Evolutionary conservation across 805 yeast species (phyloP).

Genomic region (Metschnikowia bowlesiae): DNA sequence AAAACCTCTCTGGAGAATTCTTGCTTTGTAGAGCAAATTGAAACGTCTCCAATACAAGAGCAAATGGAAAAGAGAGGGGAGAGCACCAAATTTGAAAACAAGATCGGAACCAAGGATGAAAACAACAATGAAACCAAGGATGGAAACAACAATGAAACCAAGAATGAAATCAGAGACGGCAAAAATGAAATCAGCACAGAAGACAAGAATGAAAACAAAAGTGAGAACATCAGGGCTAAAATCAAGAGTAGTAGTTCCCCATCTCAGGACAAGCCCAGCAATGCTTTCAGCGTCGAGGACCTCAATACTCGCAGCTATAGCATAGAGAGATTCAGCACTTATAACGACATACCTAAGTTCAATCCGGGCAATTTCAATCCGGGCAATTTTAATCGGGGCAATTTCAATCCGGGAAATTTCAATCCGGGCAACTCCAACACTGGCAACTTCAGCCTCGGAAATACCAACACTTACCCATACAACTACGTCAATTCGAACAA

Average conservation of each 20-base stretch:
- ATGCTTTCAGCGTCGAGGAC: background rate
- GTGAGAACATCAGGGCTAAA: background rate
- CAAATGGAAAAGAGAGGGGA: background rate
- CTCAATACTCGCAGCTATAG: background rate
- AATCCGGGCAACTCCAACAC: background rate
- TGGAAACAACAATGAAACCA: background rate
- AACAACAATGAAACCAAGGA: too few species aligned
- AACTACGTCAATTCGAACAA: too few species aligned
- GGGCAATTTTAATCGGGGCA: background rate
- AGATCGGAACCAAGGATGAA: background rate
- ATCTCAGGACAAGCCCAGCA: background rate
- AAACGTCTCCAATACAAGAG: background rate
- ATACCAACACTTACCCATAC: background rate
- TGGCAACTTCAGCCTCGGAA: background rate
- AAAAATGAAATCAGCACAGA: background rate
- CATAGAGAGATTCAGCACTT: background rate
- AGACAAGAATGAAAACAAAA: background rate
- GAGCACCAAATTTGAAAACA: background rate
- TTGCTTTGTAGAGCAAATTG: background rate
- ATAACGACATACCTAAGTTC: background rate
- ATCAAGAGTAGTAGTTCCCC: background rate
- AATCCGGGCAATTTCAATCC: background rate
- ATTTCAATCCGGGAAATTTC: background rate
- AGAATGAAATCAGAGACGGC: background rate
- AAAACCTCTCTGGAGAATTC: background rate